Percentiles rank a stretch among this genome's conserved stretches.
These are phyloP conservation scores for Umbellularia californica DNA, from an alignment of 164 flowering plant genomes.

Conservation along the genomic window DNA sequence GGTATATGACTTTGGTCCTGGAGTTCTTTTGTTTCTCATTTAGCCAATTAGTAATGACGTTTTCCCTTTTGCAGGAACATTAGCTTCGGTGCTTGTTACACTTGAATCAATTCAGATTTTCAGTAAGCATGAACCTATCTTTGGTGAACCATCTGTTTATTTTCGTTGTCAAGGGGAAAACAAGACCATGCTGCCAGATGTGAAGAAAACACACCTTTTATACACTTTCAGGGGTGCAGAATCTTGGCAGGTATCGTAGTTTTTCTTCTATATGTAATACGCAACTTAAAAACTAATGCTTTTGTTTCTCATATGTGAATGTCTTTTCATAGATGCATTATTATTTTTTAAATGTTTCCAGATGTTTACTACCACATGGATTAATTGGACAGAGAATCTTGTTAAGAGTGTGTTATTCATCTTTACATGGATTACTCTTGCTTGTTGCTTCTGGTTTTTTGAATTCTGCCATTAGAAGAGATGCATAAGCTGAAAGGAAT, in stretches of 20 bases:
- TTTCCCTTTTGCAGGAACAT: conserved; percentile 32
- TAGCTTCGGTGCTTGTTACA: conserved; percentile 52
- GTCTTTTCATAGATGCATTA: background rate
- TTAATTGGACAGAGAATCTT: background rate
- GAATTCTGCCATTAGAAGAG: background rate
- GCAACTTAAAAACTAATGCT: background rate
- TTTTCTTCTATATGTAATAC: background rate
- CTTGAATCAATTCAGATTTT: conserved; percentile 62
- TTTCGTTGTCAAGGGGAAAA: conserved; percentile 72
- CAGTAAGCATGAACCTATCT: conserved; percentile 61
- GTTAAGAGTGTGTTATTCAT: background rate
- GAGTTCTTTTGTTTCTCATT: background rate
- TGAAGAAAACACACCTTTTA: conserved; percentile 32
- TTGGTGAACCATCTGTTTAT: conserved; percentile 50
- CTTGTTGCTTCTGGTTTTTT: background rate
- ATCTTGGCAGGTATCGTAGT: conserved; percentile 79
- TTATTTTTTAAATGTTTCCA: background rate
- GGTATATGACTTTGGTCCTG: background rate
- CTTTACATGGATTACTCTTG: background rate
- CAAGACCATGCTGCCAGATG: conserved; percentile 66
- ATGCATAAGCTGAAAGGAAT: background rate
- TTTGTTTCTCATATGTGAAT: background rate
- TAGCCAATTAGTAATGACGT: background rate
- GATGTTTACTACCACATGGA: background rate
- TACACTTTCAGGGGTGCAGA: conserved; percentile 77